These are phyloP conservation scores for Eucalyptus urophylla DNA, from an alignment of 345 rosid genomes.

Conservation along the genomic window DNA sequence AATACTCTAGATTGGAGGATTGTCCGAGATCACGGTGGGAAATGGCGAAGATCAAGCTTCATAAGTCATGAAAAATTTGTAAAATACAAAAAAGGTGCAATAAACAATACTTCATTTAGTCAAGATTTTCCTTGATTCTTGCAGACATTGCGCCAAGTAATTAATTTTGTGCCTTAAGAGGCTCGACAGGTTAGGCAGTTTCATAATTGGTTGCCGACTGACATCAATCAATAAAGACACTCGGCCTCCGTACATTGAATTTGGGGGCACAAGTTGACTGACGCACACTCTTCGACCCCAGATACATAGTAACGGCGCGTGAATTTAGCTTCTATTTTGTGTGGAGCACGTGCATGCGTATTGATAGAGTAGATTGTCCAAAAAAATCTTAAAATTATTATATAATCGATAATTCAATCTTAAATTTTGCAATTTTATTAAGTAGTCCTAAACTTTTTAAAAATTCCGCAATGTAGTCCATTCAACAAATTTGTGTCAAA, in stretches of 20 bases:
- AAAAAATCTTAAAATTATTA: background rate
- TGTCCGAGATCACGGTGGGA: background rate
- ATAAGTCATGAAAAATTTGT: background rate
- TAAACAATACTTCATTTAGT: background rate
- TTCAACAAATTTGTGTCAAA: background rate
- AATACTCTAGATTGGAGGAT: background rate
- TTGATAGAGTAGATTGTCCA: background rate
- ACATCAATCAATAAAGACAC: background rate
- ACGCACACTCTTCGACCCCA: background rate
- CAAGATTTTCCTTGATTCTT: background rate
- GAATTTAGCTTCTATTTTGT: background rate
- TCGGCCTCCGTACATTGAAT: background rate
- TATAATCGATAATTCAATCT: fast-evolving
- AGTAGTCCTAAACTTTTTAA: background rate
- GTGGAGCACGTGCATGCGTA: background rate
- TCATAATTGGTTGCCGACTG: background rate
- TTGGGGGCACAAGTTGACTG: background rate
- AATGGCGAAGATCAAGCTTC: background rate
- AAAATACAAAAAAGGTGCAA: background rate
- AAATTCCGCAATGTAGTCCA: background rate
- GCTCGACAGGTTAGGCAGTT: background rate
- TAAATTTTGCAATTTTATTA: background rate
- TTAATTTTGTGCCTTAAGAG: background rate
- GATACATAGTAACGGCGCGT: background rate
- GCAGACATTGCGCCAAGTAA: background rate